Evolutionary conservation across 2,329 filamentous ascomycete genomes (phyloP).

Genomic region (Lachnellula suecica): DNA sequence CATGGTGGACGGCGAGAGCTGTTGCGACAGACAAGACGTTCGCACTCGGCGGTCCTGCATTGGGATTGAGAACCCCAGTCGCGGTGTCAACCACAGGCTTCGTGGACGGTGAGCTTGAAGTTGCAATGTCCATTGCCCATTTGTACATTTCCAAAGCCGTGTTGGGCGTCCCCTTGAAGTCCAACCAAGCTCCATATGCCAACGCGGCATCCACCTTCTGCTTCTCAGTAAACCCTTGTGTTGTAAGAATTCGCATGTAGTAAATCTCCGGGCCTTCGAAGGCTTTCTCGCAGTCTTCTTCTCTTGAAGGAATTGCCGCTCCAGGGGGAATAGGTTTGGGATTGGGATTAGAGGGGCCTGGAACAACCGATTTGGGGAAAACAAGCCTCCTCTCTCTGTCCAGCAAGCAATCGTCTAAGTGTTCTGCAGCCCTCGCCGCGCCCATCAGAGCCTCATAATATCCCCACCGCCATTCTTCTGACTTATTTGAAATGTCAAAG

Average conservation of each 20-base stretch:
- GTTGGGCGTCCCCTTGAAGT: slow-evolving; percentile 67
- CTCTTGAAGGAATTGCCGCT: slow-evolving; percentile 61
- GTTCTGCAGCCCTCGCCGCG: slow-evolving; percentile 73
- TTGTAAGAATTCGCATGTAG: slow-evolving; percentile 81
- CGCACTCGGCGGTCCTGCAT: slow-evolving; percentile 56
- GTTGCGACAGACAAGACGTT: slow-evolving; percentile 78
- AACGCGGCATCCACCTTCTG: slow-evolving; percentile 81
- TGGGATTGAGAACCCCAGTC: slow-evolving; percentile 64
- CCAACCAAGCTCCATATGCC: slow-evolving; percentile 81
- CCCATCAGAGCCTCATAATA: slow-evolving; percentile 84
- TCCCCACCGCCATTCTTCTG: slow-evolving; percentile 80
- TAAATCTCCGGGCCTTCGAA: slow-evolving; percentile 71
- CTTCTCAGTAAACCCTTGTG: slow-evolving; percentile 72
- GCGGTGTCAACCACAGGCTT: slow-evolving; percentile 55
- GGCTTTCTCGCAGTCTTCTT: slow-evolving; percentile 72
- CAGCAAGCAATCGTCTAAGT: slow-evolving; percentile 75
- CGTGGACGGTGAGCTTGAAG: slow-evolving; percentile 48
- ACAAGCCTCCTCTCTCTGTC: slow-evolving; percentile 65
- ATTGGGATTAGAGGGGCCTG: slow-evolving; percentile 80
- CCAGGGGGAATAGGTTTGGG: slow-evolving; percentile 71
- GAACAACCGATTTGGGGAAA: slow-evolving; percentile 71
- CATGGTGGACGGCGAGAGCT: slow-evolving; percentile 75
- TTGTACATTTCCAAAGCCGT: slow-evolving; percentile 71
- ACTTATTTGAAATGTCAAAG: slow-evolving; percentile 51
- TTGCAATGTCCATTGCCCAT: slow-evolving; percentile 75